Evolutionary conservation across 345 rosid genomes (phyloP).

Genomic region (Nasturtium officinale): DNA sequence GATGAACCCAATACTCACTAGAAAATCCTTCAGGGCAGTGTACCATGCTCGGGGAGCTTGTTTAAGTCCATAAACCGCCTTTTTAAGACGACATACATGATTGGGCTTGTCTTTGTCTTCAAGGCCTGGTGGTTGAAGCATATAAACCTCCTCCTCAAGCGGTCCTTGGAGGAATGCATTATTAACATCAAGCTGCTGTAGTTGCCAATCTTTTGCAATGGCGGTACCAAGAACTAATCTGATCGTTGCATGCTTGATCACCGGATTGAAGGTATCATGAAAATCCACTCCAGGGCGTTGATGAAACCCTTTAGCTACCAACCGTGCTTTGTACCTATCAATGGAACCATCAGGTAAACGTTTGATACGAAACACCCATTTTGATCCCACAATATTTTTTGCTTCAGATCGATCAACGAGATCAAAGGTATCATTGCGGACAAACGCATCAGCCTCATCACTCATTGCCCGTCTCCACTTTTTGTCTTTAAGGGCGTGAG

Average conservation of each 20-base stretch:
- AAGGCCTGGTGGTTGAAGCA: neutral
- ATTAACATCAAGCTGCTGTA: neutral
- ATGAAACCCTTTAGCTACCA: neutral
- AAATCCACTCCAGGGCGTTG: neutral
- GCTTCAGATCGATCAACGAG: neutral
- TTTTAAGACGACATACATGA: neutral
- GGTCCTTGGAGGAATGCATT: neutral
- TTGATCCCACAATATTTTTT: neutral
- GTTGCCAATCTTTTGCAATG: neutral
- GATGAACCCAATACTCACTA: neutral
- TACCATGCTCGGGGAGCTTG: neutral
- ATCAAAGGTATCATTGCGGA: neutral
- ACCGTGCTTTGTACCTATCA: neutral
- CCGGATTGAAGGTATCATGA: neutral
- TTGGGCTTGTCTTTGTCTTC: neutral
- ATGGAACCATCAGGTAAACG: neutral
- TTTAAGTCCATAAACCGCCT: neutral
- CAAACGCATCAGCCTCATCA: neutral
- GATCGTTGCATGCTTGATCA: neutral
- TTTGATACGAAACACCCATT: neutral
- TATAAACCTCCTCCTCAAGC: neutral
- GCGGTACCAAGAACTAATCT: neutral
- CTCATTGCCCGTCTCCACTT: neutral
- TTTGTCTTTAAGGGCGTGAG: neutral
- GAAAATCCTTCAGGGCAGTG: neutral